phyloP scores from a whole-genome alignment of 169 alveolate genomes.

The Sarcocystis neurona region DNA sequence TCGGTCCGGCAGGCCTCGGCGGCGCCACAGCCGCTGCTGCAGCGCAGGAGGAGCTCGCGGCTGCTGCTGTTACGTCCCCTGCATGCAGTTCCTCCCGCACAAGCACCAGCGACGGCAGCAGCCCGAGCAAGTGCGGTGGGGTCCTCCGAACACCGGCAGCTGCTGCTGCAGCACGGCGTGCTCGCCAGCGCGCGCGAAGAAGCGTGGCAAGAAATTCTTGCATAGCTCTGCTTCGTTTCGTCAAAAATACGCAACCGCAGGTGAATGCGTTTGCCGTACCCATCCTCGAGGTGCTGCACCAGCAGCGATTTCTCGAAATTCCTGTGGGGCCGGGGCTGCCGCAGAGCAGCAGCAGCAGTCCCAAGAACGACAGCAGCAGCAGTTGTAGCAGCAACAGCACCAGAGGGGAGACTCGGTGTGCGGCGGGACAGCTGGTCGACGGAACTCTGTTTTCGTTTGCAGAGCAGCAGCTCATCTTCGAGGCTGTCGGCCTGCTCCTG shows the following conservation, averaged over 20 bases:
- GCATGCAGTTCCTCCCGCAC: neutral
- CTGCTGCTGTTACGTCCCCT: neutral
- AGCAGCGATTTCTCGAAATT: neutral
- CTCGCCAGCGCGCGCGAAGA: neutral
- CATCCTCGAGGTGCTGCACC: neutral
- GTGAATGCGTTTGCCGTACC: neutral
- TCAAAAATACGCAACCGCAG: constrained; percentile 25
- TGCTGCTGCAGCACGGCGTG: too few species aligned
- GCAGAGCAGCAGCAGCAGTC: neutral
- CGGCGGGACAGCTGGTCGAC: constrained; percentile 5
- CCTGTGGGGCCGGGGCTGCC: neutral
- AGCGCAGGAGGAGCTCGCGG: neutral
- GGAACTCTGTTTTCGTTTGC: neutral
- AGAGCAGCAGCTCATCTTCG: constrained; percentile 28
- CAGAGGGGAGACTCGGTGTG: neutral
- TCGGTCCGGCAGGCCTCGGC: constrained; percentile 5
- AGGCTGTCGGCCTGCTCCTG: constrained; percentile 28
- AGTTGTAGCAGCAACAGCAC: neutral
- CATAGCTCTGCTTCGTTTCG: neutral
- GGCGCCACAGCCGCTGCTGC: neutral
- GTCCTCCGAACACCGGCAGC: too few species aligned
- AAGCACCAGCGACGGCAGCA: too few species aligned
- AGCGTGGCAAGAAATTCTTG: constrained; percentile 3
- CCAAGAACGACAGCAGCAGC: neutral
- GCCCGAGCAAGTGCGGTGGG: too few species aligned